Evolutionary conservation across 2,329 filamentous ascomycete species (phyloP).

Genomic region (Mycosphaerella sp.): DNA sequence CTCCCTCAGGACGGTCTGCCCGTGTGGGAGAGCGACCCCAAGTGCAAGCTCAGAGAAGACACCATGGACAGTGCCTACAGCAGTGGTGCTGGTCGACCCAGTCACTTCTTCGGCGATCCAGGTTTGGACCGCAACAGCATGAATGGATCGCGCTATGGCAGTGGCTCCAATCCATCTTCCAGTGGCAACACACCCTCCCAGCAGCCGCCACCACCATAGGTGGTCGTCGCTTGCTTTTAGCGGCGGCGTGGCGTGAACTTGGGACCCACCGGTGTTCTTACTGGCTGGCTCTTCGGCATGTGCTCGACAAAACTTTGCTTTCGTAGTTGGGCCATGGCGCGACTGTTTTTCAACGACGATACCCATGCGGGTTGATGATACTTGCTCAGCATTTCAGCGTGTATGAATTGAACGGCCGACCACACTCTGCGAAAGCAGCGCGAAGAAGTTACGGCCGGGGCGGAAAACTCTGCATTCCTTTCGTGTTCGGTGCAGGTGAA

Average conservation of each 20-base stretch:
- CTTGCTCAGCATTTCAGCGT: constrained; percentile 7
- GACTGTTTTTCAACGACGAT: neutral
- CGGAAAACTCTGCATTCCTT: too few relatives aligned
- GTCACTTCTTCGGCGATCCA: constrained; percentile 31
- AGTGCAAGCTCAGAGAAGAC: constrained; percentile 10
- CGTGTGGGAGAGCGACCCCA: constrained; percentile 44
- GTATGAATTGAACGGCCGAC: constrained; percentile 5
- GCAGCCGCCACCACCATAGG: neutral
- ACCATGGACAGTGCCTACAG: constrained; percentile 4
- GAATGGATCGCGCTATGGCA: constrained; percentile 12
- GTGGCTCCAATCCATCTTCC: constrained; percentile 12
- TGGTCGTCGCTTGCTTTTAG: neutral
- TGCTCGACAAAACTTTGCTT: neutral
- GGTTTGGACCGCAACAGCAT: constrained; percentile 24
- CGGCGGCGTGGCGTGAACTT: too few relatives aligned
- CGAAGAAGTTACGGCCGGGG: neutral
- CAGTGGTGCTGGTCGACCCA: constrained; percentile 4
- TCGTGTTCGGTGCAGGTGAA: too few relatives aligned
- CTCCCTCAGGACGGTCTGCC: constrained; percentile 56
- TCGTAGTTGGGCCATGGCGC: neutral
- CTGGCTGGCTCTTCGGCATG: neutral
- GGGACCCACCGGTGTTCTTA: neutral
- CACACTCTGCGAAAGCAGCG: neutral
- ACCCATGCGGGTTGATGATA: constrained; percentile 2
- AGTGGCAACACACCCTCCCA: constrained; percentile 9